phyloP scores from a whole-genome alignment of 257 asterid species.

The Plectranthus barbatus region DNA sequence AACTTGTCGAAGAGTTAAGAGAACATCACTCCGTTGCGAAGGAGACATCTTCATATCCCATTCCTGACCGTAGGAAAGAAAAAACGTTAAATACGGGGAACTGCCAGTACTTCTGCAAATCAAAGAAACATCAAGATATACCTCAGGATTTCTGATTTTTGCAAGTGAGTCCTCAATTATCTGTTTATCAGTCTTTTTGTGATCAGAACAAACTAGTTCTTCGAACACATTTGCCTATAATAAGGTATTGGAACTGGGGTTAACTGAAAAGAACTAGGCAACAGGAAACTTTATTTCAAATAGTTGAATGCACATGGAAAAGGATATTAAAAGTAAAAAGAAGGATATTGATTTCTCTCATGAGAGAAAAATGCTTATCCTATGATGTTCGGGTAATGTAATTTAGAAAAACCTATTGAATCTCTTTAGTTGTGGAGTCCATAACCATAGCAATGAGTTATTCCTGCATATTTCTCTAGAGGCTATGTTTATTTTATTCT shows the following conservation, averaged over 20 bases:
- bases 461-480: no score
- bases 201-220: slow-evolving; percentile 58
- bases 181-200: slow-evolving; percentile 42
- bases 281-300: slow-evolving; percentile 3
- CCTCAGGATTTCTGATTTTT: slow-evolving; percentile 70
- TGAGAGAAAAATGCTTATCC: background rate
- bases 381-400: background rate
- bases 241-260: slow-evolving; percentile 18
- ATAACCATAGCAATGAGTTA: no score
- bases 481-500: background rate
- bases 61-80: slow-evolving; percentile 42
- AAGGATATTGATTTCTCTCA: background rate
- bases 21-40: slow-evolving; percentile 63
- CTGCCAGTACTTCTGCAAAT: slow-evolving; percentile 1
- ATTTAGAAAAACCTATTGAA: background rate
- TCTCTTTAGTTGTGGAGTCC: background rate
- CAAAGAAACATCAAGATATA: slow-evolving; percentile 21
- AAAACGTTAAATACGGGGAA: slow-evolving; percentile 13
- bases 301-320: slow-evolving; percentile 6
- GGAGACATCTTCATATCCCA: slow-evolving; percentile 80
- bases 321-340: background rate
- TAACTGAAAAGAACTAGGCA: slow-evolving; percentile 20
- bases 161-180: slow-evolving; percentile 43
- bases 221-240: slow-evolving; percentile 73
- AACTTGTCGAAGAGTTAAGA: slow-evolving; percentile 53